Evolutionary conservation across 2,329 filamentous ascomycete genomes (phyloP), one percentile per base, ranked within the genome.

Genomic region (Aotearoamyces nothofagi): DNA sequence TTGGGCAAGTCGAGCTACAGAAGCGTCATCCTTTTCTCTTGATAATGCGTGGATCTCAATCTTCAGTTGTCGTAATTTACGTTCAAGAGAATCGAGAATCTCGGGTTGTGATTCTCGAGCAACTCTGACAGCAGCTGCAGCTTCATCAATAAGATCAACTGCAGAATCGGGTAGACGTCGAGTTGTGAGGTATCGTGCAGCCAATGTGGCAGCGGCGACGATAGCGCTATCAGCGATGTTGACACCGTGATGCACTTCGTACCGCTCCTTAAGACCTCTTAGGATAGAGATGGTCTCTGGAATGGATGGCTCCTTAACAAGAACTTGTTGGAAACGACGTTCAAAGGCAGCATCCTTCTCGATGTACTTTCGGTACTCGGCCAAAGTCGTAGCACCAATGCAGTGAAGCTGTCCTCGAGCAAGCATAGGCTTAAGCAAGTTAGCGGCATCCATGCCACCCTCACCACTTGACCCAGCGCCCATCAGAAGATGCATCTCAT

Each of bases 401-500:
- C 90, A 98, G 64, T 98, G 90, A 34, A 98, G 65, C 53, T 96
- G 87, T 30, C 90, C 90, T 49, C 90, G 77, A 35, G 90, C 90
- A 42, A 98, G 70, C 87, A 96, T 96, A 33, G 90, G 90, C 62
- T 98, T 98, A 39, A 98, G 68, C 45, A 98, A 61, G 53, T 98
- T 98, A 46, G 90, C 90, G 27, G 90, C 90, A 50, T 98, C 90
- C 90, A 98, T 98, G 44, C 90, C 90, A 39, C 90, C 90, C 53
- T 96, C 87, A 33, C 90, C 90, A 31, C 80, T 87, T 20, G 84
- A 76, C 35, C 90, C 90, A 40, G 90, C 90, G 34, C 90, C 90
- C 90, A 98, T 98, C 37, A 98, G 74, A 38, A 98, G 67, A 59
- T 98, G 90, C 40, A 98, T 98, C 55, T 98, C 90, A 55, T 98